Conservation (phyloP, 2,329 filamentous ascomycete genomes). For the Phaeosphaeriaceae sp. region DNA sequence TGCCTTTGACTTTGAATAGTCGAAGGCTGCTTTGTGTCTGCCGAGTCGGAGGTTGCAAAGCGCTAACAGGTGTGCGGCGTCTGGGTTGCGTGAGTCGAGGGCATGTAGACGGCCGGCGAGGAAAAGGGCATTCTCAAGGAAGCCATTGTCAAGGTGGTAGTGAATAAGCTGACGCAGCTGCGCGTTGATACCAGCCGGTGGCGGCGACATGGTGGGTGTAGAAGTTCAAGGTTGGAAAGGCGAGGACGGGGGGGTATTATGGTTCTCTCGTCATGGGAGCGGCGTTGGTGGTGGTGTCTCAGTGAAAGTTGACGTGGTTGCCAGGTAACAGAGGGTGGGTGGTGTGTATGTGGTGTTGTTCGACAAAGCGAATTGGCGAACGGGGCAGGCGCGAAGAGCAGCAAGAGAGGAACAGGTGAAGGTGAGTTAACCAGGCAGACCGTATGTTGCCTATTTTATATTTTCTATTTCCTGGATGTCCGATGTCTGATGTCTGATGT, state of each 20-base stretch:
- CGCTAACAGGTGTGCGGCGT: slow-evolving; percentile 82
- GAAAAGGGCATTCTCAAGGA: slow-evolving; percentile 89
- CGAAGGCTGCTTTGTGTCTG: slow-evolving; percentile 84
- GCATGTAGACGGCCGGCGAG: slow-evolving; percentile 86
- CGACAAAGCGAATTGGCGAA: slow-evolving; percentile 49
- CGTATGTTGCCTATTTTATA: too few relatives aligned
- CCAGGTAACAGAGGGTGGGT: slow-evolving; percentile 42
- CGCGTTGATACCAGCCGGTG: slow-evolving; percentile 61
- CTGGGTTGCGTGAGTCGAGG: slow-evolving; percentile 79
- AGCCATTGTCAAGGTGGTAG: slow-evolving; percentile 86
- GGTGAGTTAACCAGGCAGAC: slow-evolving; percentile 16
- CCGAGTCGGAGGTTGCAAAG: slow-evolving; percentile 84
- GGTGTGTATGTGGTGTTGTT: slow-evolving; percentile 21
- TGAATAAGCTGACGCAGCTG: slow-evolving; percentile 71
- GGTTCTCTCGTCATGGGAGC: slow-evolving; percentile 35
- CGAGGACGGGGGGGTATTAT: slow-evolving; percentile 11
- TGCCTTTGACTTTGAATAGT: slow-evolving; percentile 75
- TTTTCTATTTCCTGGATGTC: too few relatives aligned
- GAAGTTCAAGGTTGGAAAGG: neutral
- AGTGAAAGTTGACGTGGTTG: slow-evolving; percentile 33
- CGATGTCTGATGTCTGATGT: too few relatives aligned
- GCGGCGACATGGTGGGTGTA: slow-evolving; percentile 60
- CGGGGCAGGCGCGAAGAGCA: slow-evolving; percentile 24
- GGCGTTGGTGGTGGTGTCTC: slow-evolving; percentile 22
- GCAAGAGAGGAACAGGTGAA: slow-evolving; percentile 19